Percentiles rank a stretch among this genome's conserved stretches.
Conservation (phyloP, 2,329 filamentous ascomycete species). For the Aspergillus awamori region DNA sequence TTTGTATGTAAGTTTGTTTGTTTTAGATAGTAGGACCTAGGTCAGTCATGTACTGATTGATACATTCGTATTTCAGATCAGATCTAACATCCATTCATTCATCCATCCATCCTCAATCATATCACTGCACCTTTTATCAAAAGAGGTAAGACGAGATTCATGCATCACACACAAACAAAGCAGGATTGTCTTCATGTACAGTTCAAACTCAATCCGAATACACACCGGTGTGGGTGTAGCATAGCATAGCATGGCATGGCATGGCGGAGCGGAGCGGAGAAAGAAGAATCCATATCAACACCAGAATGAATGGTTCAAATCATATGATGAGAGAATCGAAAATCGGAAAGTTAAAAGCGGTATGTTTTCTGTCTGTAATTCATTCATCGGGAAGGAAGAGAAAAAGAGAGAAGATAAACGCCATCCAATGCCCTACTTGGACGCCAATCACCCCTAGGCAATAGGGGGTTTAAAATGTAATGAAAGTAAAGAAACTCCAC, state of each 20-base stretch:
- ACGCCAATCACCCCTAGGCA: background rate
- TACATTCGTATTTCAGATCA: no score
- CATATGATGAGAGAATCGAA: background rate
- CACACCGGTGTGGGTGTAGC: background rate
- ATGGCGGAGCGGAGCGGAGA: background rate
- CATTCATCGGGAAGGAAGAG: background rate
- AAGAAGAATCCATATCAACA: background rate
- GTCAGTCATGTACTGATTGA: no score
- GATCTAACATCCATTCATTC: no score
- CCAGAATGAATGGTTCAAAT: background rate
- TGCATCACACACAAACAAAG: no score
- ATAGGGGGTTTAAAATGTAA: background rate
- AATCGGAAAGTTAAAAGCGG: background rate
- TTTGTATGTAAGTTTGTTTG: background rate
- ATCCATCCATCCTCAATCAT: no score
- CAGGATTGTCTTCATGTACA: no score
- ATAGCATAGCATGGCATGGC: background rate
- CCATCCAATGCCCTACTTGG: conserved; percentile 5
- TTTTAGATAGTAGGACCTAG: no score
- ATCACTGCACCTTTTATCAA: no score
- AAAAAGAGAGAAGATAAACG: background rate
- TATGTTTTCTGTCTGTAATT: background rate
- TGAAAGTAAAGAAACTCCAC: background rate
- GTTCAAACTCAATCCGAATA: no score
- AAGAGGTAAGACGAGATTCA: no score